Evolutionary conservation across 169 alveolate species (phyloP).

Genomic region (Cryptosporidium andersoni): DNA sequence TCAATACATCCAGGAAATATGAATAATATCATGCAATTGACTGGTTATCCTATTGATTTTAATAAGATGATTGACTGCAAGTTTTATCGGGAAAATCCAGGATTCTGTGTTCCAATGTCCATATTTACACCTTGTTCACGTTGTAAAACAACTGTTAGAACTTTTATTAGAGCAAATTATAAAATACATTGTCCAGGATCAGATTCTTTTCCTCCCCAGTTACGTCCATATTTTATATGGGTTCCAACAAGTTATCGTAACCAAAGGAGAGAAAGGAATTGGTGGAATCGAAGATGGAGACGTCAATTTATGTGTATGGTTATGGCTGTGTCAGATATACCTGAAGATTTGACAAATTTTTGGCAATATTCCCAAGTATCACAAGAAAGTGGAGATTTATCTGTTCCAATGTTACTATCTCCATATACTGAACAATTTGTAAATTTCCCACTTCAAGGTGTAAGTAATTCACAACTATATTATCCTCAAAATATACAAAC

Average conservation of each 20-base stretch:
- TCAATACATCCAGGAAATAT: not conserved
- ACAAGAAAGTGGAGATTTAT: not conserved
- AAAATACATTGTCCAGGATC: constrained; percentile 57
- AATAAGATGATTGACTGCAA: constrained; percentile 61
- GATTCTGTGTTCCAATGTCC: constrained; percentile 71
- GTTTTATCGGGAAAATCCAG: constrained; percentile 68
- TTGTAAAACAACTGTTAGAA: constrained; percentile 57
- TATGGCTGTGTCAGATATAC: constrained; percentile 60
- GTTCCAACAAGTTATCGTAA: constrained; percentile 62
- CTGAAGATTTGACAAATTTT: constrained; percentile 4
- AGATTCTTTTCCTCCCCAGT: constrained; percentile 62
- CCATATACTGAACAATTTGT: constrained; percentile 27
- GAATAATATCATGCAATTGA: constrained; percentile 15
- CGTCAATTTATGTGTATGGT: constrained; percentile 70
- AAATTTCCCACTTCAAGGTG: not conserved
- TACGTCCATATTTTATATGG: constrained; percentile 56
- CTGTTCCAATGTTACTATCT: constrained; percentile 31
- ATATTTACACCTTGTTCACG: constrained; percentile 66
- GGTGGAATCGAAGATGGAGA: constrained; percentile 42
- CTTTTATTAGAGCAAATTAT: constrained; percentile 59
- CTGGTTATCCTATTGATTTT: constrained; percentile 50
- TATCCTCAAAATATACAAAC: not conserved
- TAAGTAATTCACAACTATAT: not conserved
- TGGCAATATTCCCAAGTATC: constrained; percentile 61
- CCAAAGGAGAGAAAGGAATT: constrained; percentile 34